phyloP scores from a whole-genome alignment of 768 basidiomycete species.

The Tricholoma furcatifolium region DNA sequence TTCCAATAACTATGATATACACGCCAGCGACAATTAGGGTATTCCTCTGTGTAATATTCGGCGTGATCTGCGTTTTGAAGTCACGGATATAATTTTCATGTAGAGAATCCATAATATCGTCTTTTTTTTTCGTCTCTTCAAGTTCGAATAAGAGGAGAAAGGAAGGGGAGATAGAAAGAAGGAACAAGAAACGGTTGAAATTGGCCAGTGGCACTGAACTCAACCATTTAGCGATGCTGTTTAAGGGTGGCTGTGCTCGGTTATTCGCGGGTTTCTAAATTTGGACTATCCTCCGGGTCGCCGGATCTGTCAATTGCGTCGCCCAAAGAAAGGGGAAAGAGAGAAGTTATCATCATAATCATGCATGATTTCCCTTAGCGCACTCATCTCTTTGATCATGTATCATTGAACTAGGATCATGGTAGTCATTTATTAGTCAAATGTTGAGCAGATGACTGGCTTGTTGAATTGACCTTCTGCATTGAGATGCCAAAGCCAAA shows the following conservation, averaged over 20 bases:
- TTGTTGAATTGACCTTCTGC: no score
- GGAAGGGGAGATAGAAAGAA: not conserved
- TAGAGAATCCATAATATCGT: not conserved
- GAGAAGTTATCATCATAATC: not conserved
- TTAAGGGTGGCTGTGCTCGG: constrained; percentile 14
- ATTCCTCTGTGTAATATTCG: constrained; percentile 68
- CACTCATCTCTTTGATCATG: no score
- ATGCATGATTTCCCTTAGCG: not conserved
- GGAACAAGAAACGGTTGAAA: not conserved
- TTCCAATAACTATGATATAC: constrained; percentile 74
- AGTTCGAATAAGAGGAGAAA: not conserved
- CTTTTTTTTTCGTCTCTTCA: no score
- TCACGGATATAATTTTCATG: constrained; percentile 33
- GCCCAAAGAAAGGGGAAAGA: not conserved
- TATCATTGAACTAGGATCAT: no score
- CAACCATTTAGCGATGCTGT: not conserved
- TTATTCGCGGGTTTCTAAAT: not conserved
- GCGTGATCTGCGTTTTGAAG: constrained; percentile 48
- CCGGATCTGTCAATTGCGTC: no score
- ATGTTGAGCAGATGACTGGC: no score
- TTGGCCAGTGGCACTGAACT: not conserved
- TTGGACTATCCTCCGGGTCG: no score
- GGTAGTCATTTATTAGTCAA: no score
- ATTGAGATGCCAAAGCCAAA: no score
- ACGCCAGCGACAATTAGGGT: constrained; percentile 80